These are phyloP conservation scores for Groenewaldozyma tartarivorans DNA, from an alignment of 805 yeast genomes.

Conservation along the genomic window DNA sequence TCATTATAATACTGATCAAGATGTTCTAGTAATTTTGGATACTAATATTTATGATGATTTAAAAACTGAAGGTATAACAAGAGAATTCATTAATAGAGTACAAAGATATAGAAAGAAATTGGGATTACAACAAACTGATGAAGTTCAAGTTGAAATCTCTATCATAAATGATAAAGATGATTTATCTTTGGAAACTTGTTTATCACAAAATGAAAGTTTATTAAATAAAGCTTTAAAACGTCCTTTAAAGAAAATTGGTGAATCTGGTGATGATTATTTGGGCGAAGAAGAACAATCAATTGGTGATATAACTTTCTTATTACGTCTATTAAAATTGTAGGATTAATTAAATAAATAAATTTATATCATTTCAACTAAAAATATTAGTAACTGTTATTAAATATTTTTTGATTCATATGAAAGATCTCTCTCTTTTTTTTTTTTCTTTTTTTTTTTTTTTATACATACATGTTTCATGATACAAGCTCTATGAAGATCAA, in stretches of 20 bases:
- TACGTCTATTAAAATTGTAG: slow-evolving; percentile 60
- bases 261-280: slow-evolving; percentile 37
- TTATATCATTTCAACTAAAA: too few relatives aligned
- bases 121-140: slow-evolving; percentile 91
- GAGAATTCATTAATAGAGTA: slow-evolving; percentile 93
- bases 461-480: slow-evolving; percentile 12
- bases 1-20: slow-evolving; percentile 81
- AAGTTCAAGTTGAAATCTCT: slow-evolving; percentile 76
- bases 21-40: slow-evolving; percentile 83
- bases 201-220: slow-evolving; percentile 55
- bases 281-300: slow-evolving; percentile 78
- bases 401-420: not conserved
- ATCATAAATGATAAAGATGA: slow-evolving; percentile 43
- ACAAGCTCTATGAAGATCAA: slow-evolving; percentile 13
- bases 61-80: slow-evolving; percentile 88
- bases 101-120: slow-evolving; percentile 96
- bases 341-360: slow-evolving; percentile 2
- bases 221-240: slow-evolving; percentile 69
- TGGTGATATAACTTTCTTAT: slow-evolving; percentile 67
- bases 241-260: slow-evolving; percentile 41
- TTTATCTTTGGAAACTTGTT: slow-evolving; percentile 40
- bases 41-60: slow-evolving; percentile 79
- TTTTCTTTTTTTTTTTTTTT: not conserved
- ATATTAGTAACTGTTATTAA: too few relatives aligned
- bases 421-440: too few relatives aligned